phyloP scores from a whole-genome alignment of 2,329 filamentous ascomycete genomes.

The Rhinocladiella similis region DNA sequence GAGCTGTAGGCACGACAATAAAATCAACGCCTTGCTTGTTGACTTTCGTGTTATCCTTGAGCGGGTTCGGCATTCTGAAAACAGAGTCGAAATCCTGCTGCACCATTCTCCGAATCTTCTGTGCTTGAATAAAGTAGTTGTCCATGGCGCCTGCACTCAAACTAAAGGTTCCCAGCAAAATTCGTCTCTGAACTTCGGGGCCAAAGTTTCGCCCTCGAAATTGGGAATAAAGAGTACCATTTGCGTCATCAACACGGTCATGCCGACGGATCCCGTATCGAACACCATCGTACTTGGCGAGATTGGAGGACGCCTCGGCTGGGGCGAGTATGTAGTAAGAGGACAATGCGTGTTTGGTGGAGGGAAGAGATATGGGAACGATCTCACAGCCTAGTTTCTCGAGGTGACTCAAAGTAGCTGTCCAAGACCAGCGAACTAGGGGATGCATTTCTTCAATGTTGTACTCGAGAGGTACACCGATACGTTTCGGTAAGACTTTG shows the following conservation, averaged over 20 bases:
- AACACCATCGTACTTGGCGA: constrained; percentile 96
- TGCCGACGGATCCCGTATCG: constrained; percentile 71
- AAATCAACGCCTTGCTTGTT: constrained; percentile 72
- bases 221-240: constrained; percentile 69
- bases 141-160: constrained; percentile 88
- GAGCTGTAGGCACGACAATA: constrained; percentile 82
- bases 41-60: constrained; percentile 39
- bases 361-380: constrained; percentile 75
- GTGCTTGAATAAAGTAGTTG: constrained; percentile 95
- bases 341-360: constrained; percentile 80
- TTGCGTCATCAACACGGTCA: constrained; percentile 49
- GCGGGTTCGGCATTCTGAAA: constrained; percentile 69
- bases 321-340: constrained; percentile 96
- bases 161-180: constrained; percentile 85
- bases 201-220: constrained; percentile 77
- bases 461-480: constrained; percentile 72
- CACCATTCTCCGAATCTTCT: constrained; percentile 80
- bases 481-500: constrained; percentile 39
- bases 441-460: constrained; percentile 80
- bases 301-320: constrained; percentile 91
- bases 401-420: constrained; percentile 59
- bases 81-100: constrained; percentile 81
- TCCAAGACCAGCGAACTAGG: constrained; percentile 70
- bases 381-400: constrained; percentile 67
- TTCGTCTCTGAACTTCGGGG: constrained; percentile 79